Evolutionary conservation across 1,284 basidiomycete genomes (phyloP), one percentile per base, ranked within the genome.

Genomic region (Dichomitus squalens): DNA sequence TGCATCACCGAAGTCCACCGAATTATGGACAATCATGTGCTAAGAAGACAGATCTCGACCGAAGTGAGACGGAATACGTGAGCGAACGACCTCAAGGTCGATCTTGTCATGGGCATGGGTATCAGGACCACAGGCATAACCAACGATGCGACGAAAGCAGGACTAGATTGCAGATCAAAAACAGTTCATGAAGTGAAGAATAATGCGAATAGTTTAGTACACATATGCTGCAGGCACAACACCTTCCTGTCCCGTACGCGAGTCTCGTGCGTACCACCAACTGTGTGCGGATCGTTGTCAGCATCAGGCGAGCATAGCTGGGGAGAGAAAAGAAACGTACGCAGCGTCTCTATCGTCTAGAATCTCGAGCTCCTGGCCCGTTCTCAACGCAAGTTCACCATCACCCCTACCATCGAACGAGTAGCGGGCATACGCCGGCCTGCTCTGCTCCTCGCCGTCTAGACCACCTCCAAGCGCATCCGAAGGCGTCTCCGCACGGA

Each of bases 181-280:
- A 54, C 35, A 47, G 55, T 55, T 67, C 58, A 56, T 52, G 44
- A n/a, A 12, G 44, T 29, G 58, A 49, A 59, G 36, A 49, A 48
- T 31, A 11, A 31, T 31, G 29, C 29, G 31, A 52, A 58, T 57
- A 49, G 48, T 61, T 80, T 79, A 91, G 75, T 90, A 91, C 75
- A 92, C 79, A 79, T 95, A 96, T 58, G 93, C 87, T 49, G 92
- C 90, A 6, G 93, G 93, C 51, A 96, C 90, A 23, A 95, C 90
- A 29, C 93, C 93, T 75, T 95, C 92, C 51, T 79, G 81, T 16
- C 92, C 90, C 50, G 87, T 87, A 52, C 82, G 82, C 21, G 85
- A 76, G 70, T 95, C 91, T 44, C 92, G 83, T 54, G 90, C 92
- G 68, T 92, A 95, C 93, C 93, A 96, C 93, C 94, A 96, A 52